Conservation (phyloP, 208 protist genomes). For the Trypanosoma platydactyli region DNA sequence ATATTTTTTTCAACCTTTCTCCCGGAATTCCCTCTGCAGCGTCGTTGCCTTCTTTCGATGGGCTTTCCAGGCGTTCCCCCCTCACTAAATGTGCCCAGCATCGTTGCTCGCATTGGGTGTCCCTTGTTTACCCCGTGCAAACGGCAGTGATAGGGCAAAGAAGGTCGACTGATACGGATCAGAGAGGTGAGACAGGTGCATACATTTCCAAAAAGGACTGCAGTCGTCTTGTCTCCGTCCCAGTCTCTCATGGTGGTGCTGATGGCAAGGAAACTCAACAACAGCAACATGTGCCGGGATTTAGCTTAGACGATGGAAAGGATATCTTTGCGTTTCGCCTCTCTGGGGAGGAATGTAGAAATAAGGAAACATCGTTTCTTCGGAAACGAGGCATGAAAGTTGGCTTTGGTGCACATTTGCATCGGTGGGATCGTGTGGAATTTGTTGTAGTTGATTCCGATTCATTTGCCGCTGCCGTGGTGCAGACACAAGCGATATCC, state of each 20-base stretch:
- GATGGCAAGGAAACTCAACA: neutral
- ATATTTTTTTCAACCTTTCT: neutral
- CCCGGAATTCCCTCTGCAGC: neutral
- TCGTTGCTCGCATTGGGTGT: constrained; percentile 25
- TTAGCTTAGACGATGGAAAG: constrained; percentile 49
- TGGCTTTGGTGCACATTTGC: constrained; percentile 39
- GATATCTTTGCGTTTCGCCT: constrained; percentile 59
- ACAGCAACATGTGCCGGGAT: neutral
- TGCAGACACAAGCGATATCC: constrained; percentile 40
- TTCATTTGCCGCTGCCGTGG: constrained; percentile 43
- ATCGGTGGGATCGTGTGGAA: constrained; percentile 70
- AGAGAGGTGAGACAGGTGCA: neutral
- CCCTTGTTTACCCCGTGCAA: neutral
- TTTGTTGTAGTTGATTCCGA: constrained; percentile 52
- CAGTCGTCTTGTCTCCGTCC: neutral
- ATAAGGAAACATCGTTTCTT: constrained; percentile 45
- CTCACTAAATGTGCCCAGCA: too few species aligned
- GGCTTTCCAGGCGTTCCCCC: neutral
- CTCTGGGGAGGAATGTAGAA: constrained; percentile 26
- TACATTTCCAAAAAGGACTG: neutral
- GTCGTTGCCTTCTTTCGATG: neutral
- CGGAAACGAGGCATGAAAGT: constrained; percentile 43
- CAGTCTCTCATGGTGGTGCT: neutral
- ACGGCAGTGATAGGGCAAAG: neutral
- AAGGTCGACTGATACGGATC: too few species aligned